These are phyloP conservation scores for Phytophthora cactorum DNA, from an alignment of 352 stramenopile species.

Conservation along the genomic window DNA sequence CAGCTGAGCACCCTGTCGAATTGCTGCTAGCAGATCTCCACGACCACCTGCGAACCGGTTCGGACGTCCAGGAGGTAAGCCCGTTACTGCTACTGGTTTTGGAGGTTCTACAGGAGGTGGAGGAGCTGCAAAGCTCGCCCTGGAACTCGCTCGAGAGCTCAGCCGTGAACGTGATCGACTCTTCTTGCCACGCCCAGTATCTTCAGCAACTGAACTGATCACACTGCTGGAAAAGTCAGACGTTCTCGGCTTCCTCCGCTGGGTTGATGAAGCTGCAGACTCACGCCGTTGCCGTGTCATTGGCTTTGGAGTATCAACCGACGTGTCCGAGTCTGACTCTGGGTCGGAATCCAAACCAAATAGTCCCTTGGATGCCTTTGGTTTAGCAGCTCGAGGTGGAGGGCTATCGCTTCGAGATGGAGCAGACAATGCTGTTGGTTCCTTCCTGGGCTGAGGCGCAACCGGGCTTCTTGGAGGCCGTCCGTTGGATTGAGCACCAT, in stretches of 20 bases:
- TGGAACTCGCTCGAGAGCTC: slow-evolving; percentile 47
- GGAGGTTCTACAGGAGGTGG: slow-evolving; percentile 15
- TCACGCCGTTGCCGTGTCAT: slow-evolving; percentile 17
- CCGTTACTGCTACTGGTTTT: slow-evolving; percentile 39
- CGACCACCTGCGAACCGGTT: slow-evolving; percentile 74
- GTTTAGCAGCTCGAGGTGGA: slow-evolving; percentile 20
- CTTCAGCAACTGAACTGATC: slow-evolving; percentile 20
- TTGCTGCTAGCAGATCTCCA: slow-evolving; percentile 79
- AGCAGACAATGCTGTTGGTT: slow-evolving; percentile 12
- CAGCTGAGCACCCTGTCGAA: slow-evolving; percentile 69
- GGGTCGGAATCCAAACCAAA: slow-evolving; percentile 63
- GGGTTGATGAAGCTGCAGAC: slow-evolving; percentile 29
- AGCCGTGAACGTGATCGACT: slow-evolving; percentile 32
- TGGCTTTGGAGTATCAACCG: slow-evolving; percentile 36
- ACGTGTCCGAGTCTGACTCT: slow-evolving; percentile 59
- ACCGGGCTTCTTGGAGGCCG: slow-evolving; percentile 36
- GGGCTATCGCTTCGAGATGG: slow-evolving; percentile 27
- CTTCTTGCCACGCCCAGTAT: slow-evolving; percentile 28
- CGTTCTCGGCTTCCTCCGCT: slow-evolving; percentile 30
- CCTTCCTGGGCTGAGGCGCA: slow-evolving; percentile 22
- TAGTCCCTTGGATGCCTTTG: slow-evolving; percentile 44
- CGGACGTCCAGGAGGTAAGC: slow-evolving; percentile 56
- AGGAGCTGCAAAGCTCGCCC: slow-evolving; percentile 38
- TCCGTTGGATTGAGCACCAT: slow-evolving; percentile 19
- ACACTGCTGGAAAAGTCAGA: slow-evolving; percentile 36